These are phyloP conservation scores for Rhizopogon rudus DNA, from an alignment of 768 basidiomycete species.

Conservation along the genomic window DNA sequence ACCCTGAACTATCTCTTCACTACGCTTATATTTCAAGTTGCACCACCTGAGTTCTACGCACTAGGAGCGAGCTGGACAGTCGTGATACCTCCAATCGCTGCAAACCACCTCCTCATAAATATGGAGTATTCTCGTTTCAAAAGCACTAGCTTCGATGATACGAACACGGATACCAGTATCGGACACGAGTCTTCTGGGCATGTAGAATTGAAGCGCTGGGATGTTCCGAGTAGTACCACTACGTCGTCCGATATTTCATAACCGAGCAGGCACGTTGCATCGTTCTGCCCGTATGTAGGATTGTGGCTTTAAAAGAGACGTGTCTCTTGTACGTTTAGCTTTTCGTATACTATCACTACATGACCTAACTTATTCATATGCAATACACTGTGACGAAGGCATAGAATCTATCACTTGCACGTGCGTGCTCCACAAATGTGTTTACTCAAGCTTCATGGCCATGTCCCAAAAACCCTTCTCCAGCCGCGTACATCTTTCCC, in stretches of 20 bases:
- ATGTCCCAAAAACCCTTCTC: slow-evolving; percentile 91
- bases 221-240: neutral
- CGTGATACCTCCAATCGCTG: slow-evolving; percentile 1
- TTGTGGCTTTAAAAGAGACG: neutral
- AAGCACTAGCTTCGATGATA: no score
- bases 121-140: neutral
- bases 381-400: no score
- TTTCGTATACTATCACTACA: no score
- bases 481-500: slow-evolving; percentile 69
- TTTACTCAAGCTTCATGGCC: slow-evolving; percentile 31
- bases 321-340: neutral
- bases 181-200: neutral
- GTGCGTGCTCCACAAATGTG: no score
- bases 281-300: neutral
- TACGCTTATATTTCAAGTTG: neutral
- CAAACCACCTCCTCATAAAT: slow-evolving; percentile 1
- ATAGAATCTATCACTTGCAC: no score
- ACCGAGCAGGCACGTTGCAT: neutral
- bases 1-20: neutral
- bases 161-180: neutral
- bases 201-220: neutral
- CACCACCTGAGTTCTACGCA: neutral
- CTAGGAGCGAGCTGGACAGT: neutral
- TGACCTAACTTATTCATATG: no score
- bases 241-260: neutral